Base-by-base conservation (phyloP, 164 flowering plant species). In the Vitis rupestris region DNA sequence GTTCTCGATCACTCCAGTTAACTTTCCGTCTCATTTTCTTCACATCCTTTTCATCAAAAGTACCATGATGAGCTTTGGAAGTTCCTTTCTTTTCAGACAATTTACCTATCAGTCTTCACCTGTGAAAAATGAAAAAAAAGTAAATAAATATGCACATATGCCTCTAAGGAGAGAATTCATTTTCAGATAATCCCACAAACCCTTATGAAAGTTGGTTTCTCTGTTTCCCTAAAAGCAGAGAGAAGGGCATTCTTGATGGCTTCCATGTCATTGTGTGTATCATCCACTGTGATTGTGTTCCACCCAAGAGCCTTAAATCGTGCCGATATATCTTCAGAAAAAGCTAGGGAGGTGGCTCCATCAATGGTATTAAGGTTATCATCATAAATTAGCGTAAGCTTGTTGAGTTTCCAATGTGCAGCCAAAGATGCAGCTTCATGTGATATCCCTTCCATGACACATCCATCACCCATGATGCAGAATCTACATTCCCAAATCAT, bases 391-490 rank as follows among this genome's bases (percentile, higher is more conserved):
- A 76, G 11, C 4, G 68, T 80, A 30, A 87, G 85, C 75, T 84
- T 87, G 64, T 73, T 66, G 17, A 87, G 91, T 63, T 71, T 75
- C 91, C 88, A 87, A 56, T 85, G 91, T n/a, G 71, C 88, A 61
- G 91, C 91, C 27, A 85, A 69, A 3, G 88, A 85, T 30, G 78
- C 82, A 50, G 89, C 91, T 72, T 87, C 91, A 67, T 84, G 71
- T 12, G 88, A 52, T 61, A 87, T 79, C 23, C 89, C 89, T 66
- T 87, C 91, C 89, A 87, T 85, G n/a, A 81, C 81, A 76, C 89
- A 87, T 0, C 89, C 89, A 79, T 87, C 91, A 52, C 87, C 88
- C 82, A 87, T 74, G 15, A 87, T 83, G 54, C 84, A 79, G 74
- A 71, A 87, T 59, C 91, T 87, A 66, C 9, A 17, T 29, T 13